Evolutionary conservation across 495 filamentous ascomycete genomes (phyloP).

Genomic region (Aspergillus leporis): DNA sequence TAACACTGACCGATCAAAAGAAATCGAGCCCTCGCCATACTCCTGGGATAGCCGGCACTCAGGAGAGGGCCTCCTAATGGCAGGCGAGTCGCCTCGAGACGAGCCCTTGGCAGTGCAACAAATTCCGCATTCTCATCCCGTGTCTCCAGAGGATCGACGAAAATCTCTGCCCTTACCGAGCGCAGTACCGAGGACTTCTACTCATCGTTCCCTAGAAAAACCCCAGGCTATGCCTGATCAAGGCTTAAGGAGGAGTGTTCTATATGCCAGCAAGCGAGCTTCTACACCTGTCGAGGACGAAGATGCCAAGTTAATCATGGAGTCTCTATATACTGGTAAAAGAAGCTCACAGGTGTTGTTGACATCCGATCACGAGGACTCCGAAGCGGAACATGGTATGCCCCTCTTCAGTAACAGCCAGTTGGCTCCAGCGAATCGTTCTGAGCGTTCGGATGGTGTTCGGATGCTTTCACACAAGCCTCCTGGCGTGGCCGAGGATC

Average conservation of each 20-base stretch:
- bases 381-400: slow-evolving; percentile 42
- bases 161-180: slow-evolving; percentile 28
- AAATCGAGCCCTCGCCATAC: slow-evolving; percentile 60
- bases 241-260: slow-evolving; percentile 49
- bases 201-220: slow-evolving; percentile 39
- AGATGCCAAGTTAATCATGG: slow-evolving; percentile 65
- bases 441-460: slow-evolving; percentile 15
- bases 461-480: slow-evolving; percentile 28
- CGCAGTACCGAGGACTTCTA: slow-evolving; percentile 32
- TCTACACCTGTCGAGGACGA: slow-evolving; percentile 60
- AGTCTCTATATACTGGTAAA: slow-evolving; percentile 52
- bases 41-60: slow-evolving; percentile 72
- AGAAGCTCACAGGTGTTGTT: slow-evolving; percentile 35
- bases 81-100: slow-evolving; percentile 23
- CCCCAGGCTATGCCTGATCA: slow-evolving; percentile 34
- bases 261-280: slow-evolving; percentile 44
- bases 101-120: slow-evolving; percentile 6
- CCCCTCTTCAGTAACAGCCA: slow-evolving; percentile 47
- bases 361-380: slow-evolving; percentile 21
- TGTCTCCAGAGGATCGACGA: slow-evolving; percentile 14
- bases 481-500: slow-evolving; percentile 38
- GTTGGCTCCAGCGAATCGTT: slow-evolving; percentile 9
- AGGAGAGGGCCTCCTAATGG: slow-evolving; percentile 57
- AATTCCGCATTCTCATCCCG: neutral
- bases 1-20: slow-evolving; percentile 55